These are phyloP conservation scores for Globisporangium mamillatum DNA, from an alignment of 352 stramenopile species.

Conservation along the genomic window DNA sequence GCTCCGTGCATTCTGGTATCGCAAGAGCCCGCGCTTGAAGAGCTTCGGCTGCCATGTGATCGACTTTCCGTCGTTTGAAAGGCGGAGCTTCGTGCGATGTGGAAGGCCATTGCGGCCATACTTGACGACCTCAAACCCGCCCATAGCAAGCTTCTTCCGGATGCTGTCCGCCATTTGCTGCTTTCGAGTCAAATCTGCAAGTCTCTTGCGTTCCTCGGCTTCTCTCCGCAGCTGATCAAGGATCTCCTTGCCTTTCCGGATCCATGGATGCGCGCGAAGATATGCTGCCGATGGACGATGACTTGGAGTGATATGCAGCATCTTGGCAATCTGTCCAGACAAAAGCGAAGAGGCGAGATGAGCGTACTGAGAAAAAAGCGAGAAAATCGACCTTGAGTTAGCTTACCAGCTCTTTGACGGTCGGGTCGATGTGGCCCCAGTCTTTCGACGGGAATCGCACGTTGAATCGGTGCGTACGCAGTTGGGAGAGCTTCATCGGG, in stretches of 20 bases:
- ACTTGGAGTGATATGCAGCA: slow-evolving; percentile 74
- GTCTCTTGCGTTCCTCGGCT: slow-evolving; percentile 40
- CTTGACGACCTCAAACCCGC: slow-evolving; percentile 74
- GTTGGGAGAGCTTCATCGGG: slow-evolving; percentile 83
- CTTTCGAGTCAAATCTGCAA: slow-evolving; percentile 54
- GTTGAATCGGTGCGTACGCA: slow-evolving; percentile 80
- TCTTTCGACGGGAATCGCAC: slow-evolving; percentile 82
- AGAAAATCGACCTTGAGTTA: not conserved
- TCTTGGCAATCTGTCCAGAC: slow-evolving; percentile 50
- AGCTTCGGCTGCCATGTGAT: slow-evolving; percentile 78
- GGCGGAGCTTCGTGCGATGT: slow-evolving; percentile 68
- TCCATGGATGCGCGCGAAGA: slow-evolving; percentile 60
- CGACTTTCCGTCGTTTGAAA: slow-evolving; percentile 67
- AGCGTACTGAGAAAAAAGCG: not conserved
- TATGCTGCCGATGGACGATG: slow-evolving; percentile 58
- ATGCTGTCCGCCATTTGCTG: slow-evolving; percentile 63
- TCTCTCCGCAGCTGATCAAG: slow-evolving; percentile 43
- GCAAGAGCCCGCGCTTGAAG: slow-evolving; percentile 64
- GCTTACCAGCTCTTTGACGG: slow-evolving; percentile 64
- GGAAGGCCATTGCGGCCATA: slow-evolving; percentile 76
- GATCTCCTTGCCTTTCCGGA: slow-evolving; percentile 43
- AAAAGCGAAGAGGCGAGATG: not conserved
- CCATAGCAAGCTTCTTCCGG: slow-evolving; percentile 66
- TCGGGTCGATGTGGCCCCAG: slow-evolving; percentile 54
- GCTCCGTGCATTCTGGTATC: slow-evolving; percentile 68